Evolutionary conservation across 805 yeast species (phyloP).

Genomic region (Hanseniaspora vineae): DNA sequence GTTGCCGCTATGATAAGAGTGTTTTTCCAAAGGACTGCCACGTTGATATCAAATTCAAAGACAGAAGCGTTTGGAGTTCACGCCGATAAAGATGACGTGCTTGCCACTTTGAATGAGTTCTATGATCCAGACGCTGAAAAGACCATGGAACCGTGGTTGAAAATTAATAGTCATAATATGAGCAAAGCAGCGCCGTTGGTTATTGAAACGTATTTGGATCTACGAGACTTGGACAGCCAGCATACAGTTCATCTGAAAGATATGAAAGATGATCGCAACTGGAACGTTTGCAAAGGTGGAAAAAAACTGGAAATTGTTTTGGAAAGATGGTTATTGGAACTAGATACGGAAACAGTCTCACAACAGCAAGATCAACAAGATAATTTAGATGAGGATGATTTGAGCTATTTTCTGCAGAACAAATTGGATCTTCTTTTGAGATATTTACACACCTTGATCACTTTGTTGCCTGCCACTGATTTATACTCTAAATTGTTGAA

Average conservation of each 20-base stretch:
- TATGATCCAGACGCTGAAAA: conserved; percentile 13
- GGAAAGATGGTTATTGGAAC: conserved; percentile 87
- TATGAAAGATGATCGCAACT: conserved; percentile 32
- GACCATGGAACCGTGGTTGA: neutral
- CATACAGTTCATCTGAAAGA: conserved; percentile 51
- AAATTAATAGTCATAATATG: neutral
- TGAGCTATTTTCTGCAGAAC: conserved; percentile 58
- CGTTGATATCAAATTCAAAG: neutral
- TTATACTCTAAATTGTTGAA: conserved; percentile 35
- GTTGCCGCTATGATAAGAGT: neutral
- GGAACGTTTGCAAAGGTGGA: conserved; percentile 47
- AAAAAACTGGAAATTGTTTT: conserved; percentile 76
- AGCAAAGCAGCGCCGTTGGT: conserved; percentile 50
- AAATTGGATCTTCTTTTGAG: conserved; percentile 65
- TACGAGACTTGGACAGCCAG: conserved; percentile 40
- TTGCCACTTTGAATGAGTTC: neutral
- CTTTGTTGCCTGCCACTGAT: conserved; percentile 61
- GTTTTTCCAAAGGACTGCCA: neutral
- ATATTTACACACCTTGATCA: conserved; percentile 50
- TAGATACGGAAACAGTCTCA: conserved; percentile 25
- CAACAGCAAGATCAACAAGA: conserved; percentile 19
- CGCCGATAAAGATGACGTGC: neutral
- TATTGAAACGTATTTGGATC: conserved; percentile 68
- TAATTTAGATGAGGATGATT: conserved; percentile 24
- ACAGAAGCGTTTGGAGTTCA: neutral